Evolutionary conservation across 768 basidiomycete genomes (phyloP).

Genomic region (Strobilomyces echinocephalus): DNA sequence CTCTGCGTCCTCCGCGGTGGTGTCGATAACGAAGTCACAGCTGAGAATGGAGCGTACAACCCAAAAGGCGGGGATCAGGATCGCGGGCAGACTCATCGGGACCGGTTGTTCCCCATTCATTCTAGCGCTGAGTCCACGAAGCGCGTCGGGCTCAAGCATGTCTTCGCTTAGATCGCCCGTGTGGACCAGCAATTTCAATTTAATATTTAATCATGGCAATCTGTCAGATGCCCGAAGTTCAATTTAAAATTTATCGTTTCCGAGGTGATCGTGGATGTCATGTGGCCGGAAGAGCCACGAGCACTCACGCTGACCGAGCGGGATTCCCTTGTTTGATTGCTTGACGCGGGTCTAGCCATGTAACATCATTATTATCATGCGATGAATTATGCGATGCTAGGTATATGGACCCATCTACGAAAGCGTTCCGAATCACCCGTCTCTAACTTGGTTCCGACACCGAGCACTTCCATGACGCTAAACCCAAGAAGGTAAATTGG

Average conservation of each 20-base stretch:
- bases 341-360: neutral
- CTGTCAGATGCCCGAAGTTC: conserved; percentile 13
- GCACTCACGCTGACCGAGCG: neutral
- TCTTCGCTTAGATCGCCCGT: conserved; percentile 5
- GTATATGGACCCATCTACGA: conserved; percentile 10
- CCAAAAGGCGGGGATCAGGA: neutral
- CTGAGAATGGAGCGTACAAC: conserved; percentile 11
- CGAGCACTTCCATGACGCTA: conserved; percentile 1
- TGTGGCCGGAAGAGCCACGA: neutral
- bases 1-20: neutral
- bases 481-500: conserved; percentile 6
- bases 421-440: neutral
- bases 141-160: neutral
- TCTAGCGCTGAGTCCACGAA: neutral
- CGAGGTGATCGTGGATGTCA: conserved; percentile 28
- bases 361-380: conserved; percentile 21
- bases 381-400: conserved; percentile 27
- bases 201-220: conserved; percentile 13
- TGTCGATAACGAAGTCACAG: conserved; percentile 1
- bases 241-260: conserved; percentile 8
- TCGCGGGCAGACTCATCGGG: neutral
- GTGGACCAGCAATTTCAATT: conserved; percentile 8
- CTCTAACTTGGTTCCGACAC: conserved; percentile 6
- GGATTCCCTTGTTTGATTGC: neutral
- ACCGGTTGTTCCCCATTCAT: neutral